These are phyloP conservation scores for Tolypocladium guangdongense DNA, from an alignment of 2,329 filamentous ascomycete species.

Conservation along the genomic window DNA sequence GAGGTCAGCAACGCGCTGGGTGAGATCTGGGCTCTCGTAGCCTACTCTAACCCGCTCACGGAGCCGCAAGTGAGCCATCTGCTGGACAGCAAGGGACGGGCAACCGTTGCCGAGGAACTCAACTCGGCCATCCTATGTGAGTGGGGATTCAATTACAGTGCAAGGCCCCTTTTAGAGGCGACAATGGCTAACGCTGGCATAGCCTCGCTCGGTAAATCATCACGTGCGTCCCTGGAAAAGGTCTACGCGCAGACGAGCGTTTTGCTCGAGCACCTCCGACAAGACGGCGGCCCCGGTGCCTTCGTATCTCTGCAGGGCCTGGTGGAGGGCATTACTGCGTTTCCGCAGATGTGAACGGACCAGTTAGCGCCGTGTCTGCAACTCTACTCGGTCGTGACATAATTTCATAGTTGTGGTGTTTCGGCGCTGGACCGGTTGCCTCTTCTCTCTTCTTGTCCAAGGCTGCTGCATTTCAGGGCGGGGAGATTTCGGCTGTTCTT, in stretches of 20 bases:
- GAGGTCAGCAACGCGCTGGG: conserved; percentile 64
- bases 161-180: not conserved
- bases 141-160: conserved; percentile 17
- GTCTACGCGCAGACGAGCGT: conserved; percentile 79
- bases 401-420: not conserved
- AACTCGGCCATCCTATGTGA: conserved; percentile 86
- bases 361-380: not conserved
- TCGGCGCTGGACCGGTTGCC: not conserved
- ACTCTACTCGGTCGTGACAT: not conserved
- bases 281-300: conserved; percentile 69
- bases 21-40: conserved; percentile 81
- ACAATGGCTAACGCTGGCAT: conserved; percentile 7
- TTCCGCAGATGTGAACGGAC: conserved; percentile 18
- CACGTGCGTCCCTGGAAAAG: conserved; percentile 73
- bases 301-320: conserved; percentile 57
- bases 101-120: conserved; percentile 79
- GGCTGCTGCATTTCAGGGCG: not conserved
- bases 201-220: conserved; percentile 88
- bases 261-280: conserved; percentile 70
- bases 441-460: not conserved
- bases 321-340: conserved; percentile 33
- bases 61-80: conserved; percentile 66
- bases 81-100: conserved; percentile 63
- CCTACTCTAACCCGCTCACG: conserved; percentile 71
- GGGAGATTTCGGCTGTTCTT: not conserved